A percentile compares a stretch with the other conserved stretches of the same genome.
phyloP scores from a whole-genome alignment of 495 filamentous ascomycete genomes.

The Penicillium odoratum region DNA sequence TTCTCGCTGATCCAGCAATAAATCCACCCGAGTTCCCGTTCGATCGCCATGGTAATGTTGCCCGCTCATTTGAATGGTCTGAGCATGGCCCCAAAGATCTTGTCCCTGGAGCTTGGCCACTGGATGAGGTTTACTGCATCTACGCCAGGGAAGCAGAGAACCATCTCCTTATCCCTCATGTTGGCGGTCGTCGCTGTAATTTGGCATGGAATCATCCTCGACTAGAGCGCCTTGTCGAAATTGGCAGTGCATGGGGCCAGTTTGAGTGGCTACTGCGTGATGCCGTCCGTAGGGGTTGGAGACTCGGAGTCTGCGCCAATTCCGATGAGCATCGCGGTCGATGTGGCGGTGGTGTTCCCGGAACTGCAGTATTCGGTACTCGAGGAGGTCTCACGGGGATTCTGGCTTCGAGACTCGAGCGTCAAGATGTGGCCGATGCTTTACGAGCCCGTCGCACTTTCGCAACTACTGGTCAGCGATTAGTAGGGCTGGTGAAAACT shows the following conservation, averaged over 20 bases:
- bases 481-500: constrained; percentile 21
- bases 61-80: constrained; percentile 25
- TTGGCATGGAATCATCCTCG: constrained; percentile 23
- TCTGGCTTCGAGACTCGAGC: constrained; percentile 13
- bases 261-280: constrained; percentile 26
- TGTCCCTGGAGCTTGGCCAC: constrained; percentile 21
- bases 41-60: constrained; percentile 22
- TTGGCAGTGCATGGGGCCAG: constrained; percentile 24
- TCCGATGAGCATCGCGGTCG: constrained; percentile 28
- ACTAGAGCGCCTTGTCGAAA: constrained; percentile 24
- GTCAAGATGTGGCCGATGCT: constrained; percentile 16
- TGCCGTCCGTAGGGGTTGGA: constrained; percentile 22
- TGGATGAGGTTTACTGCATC: constrained; percentile 21
- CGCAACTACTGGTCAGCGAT: constrained; percentile 27
- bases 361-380: constrained; percentile 24
- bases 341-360: constrained; percentile 26
- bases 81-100: constrained; percentile 22
- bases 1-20: constrained; percentile 12
- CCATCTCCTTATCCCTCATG: constrained; percentile 23
- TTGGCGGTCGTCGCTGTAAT: constrained; percentile 24
- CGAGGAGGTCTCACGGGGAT: constrained; percentile 27
- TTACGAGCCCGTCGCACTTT: constrained; percentile 25
- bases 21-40: constrained; percentile 21
- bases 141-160: constrained; percentile 13
- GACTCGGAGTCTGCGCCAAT: constrained; percentile 23